Conservation (phyloP, 768 basidiomycete species). For the Suillus occidentalis region DNA sequence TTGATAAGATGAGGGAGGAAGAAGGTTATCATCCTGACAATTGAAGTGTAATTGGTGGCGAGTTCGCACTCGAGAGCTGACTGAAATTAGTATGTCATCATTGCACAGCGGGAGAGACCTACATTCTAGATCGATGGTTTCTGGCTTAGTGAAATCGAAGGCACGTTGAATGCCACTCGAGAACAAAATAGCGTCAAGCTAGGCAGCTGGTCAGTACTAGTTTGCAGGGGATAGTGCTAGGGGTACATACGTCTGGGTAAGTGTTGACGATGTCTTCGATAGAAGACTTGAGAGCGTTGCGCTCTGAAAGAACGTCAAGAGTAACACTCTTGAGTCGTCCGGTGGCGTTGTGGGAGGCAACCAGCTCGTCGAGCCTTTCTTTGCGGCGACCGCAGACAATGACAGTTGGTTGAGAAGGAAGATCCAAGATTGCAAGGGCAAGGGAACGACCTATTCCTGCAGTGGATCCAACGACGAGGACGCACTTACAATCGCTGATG, state of each 20-base stretch:
- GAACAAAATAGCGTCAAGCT: conserved; percentile 59
- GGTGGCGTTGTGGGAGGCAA: conserved; percentile 20
- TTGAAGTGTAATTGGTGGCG: conserved; percentile 53
- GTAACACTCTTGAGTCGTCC: conserved; percentile 42
- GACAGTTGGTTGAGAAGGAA: conserved; percentile 49
- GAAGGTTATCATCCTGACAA: conserved; percentile 47
- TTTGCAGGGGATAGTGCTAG: background rate
- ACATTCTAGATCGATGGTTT: conserved; percentile 44
- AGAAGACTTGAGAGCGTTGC: conserved; percentile 39
- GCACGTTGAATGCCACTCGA: conserved; percentile 54
- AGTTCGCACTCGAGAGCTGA: conserved; percentile 38
- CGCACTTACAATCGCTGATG: conserved; percentile 48
- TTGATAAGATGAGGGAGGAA: conserved; percentile 56
- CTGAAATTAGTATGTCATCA: background rate
- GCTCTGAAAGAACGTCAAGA: conserved; percentile 44
- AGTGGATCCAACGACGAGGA: conserved; percentile 57
- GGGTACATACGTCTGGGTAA: conserved; percentile 46
- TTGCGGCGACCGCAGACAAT: conserved; percentile 52
- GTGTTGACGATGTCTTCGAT: conserved; percentile 41
- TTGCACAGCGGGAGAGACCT: conserved; percentile 4
- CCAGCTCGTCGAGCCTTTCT: conserved; percentile 53
- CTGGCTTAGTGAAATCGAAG: conserved; percentile 44
- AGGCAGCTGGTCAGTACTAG: background rate
- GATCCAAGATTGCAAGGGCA: conserved; percentile 47
- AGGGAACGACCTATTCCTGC: conserved; percentile 59